A percentile compares a stretch with the other conserved stretches of the same genome.
phyloP scores from a whole-genome alignment of 805 yeast genomes.

The Saccharomycopsis vini region DNA sequence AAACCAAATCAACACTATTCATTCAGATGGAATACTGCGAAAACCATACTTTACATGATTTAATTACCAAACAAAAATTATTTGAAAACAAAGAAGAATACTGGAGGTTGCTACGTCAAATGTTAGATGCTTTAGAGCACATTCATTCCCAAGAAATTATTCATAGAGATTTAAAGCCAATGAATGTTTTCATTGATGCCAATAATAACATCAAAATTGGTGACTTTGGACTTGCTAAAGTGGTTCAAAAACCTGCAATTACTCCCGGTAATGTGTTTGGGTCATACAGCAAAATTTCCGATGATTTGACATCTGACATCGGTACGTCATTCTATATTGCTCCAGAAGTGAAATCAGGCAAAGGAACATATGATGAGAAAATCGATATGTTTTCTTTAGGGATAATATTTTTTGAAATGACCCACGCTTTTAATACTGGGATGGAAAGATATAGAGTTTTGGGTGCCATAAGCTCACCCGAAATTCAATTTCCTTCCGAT shows the following conservation, averaged over 20 bases:
- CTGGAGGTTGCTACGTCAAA: slow-evolving; percentile 84
- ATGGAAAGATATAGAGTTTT: slow-evolving; percentile 85
- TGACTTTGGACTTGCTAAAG: slow-evolving; percentile 92
- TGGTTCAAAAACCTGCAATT: slow-evolving; percentile 23
- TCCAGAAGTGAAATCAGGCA: slow-evolving; percentile 68
- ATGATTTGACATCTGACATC: slow-evolving; percentile 82
- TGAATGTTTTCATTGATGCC: slow-evolving; percentile 90
- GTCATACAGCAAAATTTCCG: slow-evolving; percentile 32
- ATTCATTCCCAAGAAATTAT: slow-evolving; percentile 91
- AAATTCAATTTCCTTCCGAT: slow-evolving; percentile 61
- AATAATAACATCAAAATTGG: slow-evolving; percentile 87
- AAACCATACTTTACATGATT: slow-evolving; percentile 77
- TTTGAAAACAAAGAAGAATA: slow-evolving; percentile 67
- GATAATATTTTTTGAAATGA: slow-evolving; percentile 92
- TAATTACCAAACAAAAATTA: slow-evolving; percentile 67
- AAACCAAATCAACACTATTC: slow-evolving; percentile 60
- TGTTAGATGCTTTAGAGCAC: slow-evolving; percentile 81
- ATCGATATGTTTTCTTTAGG: slow-evolving; percentile 96
- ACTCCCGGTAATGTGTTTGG: slow-evolving; percentile 20
- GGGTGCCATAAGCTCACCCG: slow-evolving; percentile 48
- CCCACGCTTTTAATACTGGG: slow-evolving; percentile 72
- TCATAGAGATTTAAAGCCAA: slow-evolving; percentile 91
- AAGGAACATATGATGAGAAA: slow-evolving; percentile 76
- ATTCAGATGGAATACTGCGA: slow-evolving; percentile 99
- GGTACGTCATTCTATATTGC: slow-evolving; percentile 95